Base-by-base conservation (phyloP, 2,329 filamentous ascomycete species). In the Aspergillus carbonarius region DNA sequence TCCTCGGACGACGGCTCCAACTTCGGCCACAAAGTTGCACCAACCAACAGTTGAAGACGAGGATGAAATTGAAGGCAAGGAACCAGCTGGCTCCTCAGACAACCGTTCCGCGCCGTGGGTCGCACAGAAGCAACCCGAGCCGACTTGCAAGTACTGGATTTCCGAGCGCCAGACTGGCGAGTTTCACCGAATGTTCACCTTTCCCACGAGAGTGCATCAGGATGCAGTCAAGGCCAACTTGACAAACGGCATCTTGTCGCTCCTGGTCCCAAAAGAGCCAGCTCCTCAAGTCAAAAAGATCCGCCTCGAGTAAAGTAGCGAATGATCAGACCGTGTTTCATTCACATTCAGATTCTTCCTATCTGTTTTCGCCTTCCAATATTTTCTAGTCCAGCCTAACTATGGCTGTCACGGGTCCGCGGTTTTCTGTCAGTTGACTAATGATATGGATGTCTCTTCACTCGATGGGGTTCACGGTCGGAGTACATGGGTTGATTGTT, bases 11-110 rank as follows among this genome's bases (percentile, higher is more conserved):
- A 53, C 53, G 35, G 65, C 68, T 46, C 57, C 68, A 23, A 57
- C 63, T 10, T 65, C 66, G 1, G 67, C 66, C 6, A 59, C 62
- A n/a, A 72, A 68, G 32, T 69, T 67, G 40, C 73, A 73, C 54
- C 74, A 82, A 61, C 76, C 83, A 0, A 80, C 78, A 7, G 83
- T 85, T 44, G 83, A 86, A 66, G 83, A 86, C 39, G 83, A 82
- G 47, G 69, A 72, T 27, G 74, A 74, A 50, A 69, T 62, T 17
- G 60, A 60, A 18, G 62, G 65, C 25, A 54, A 52, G 50, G 46
- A 27, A 25, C 37, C 47, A 9, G 18, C 50, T 5, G 18, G 59
- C 12, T 58, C 63, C 15, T 35, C 62, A 9, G 32, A 25, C 23
- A 61, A 60, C 48, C 60, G 56, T 61, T 63, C 74, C 42, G 55